Evolutionary conservation across 1,139 yeast species (phyloP).

Genomic region (Pichia norvegensis): DNA sequence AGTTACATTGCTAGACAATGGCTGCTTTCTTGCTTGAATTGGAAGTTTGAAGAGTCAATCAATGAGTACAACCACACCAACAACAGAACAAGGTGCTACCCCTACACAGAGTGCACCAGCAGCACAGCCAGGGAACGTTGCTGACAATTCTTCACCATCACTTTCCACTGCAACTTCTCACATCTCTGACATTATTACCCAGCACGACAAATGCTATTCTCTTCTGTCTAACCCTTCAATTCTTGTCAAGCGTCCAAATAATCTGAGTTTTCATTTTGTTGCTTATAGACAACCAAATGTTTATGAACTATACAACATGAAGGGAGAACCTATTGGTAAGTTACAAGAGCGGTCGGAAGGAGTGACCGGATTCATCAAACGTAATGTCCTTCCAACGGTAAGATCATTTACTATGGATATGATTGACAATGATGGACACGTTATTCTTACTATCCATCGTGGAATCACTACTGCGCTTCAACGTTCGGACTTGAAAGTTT

Average conservation of each 20-base stretch:
- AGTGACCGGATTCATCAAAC: conserved; percentile 53
- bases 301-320: conserved; percentile 62
- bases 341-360: conserved; percentile 77
- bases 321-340: conserved; percentile 68
- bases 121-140: neutral
- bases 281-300: conserved; percentile 88
- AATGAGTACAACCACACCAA: too few species aligned
- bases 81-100: too few species aligned
- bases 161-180: neutral
- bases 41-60: too few species aligned
- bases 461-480: conserved; percentile 56
- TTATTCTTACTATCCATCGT: conserved; percentile 61
- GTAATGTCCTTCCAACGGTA: conserved; percentile 75
- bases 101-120: too few species aligned
- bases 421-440: conserved; percentile 60
- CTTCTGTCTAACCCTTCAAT: conserved; percentile 54
- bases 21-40: too few species aligned
- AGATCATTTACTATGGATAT: conserved; percentile 82
- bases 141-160: too few species aligned
- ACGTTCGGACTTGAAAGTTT: conserved; percentile 57
- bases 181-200: neutral
- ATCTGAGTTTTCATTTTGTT: conserved; percentile 71
- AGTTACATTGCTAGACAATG: too few species aligned
- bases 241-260: conserved; percentile 78
- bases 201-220: conserved; percentile 31